These are phyloP conservation scores for Herpetospermum pedunculosum DNA, from an alignment of 306 rosid genomes.

Conservation along the genomic window DNA sequence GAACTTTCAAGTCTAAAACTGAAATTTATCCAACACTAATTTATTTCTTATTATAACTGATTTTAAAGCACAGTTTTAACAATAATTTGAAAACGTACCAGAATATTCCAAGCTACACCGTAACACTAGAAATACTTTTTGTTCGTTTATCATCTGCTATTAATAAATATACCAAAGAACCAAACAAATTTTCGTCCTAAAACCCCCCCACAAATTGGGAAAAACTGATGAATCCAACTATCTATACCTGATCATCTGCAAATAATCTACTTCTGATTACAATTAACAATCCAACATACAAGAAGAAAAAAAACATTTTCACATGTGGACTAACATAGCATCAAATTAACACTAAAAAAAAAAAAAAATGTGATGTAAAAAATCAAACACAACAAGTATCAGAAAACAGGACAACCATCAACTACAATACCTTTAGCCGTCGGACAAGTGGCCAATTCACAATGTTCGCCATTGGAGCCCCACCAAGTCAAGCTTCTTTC, in stretches of 20 bases:
- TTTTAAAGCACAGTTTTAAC: no score
- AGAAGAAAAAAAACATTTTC: not conserved
- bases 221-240: not conserved
- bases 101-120: no score
- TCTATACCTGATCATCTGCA: not conserved
- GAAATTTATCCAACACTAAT: no score
- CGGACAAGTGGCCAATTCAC: constrained; percentile 39
- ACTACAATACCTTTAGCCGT: constrained; percentile 40
- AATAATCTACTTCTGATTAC: not conserved
- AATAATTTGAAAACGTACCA: no score
- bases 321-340: not conserved
- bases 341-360: not conserved
- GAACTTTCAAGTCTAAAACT: no score
- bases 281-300: not conserved
- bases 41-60: no score
- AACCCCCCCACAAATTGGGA: not conserved
- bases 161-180: not conserved
- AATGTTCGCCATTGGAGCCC: constrained; percentile 46
- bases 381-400: not conserved
- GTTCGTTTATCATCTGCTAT: not conserved
- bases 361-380: not conserved
- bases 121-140: no score
- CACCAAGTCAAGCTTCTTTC: constrained; percentile 28
- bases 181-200: not conserved
- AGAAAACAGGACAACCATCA: constrained; percentile 41